A percentile compares a stretch with the other conserved stretches of the same genome.
Conservation (phyloP, 2,329 filamentous ascomycete genomes). For the Sclerotinia minor region DNA sequence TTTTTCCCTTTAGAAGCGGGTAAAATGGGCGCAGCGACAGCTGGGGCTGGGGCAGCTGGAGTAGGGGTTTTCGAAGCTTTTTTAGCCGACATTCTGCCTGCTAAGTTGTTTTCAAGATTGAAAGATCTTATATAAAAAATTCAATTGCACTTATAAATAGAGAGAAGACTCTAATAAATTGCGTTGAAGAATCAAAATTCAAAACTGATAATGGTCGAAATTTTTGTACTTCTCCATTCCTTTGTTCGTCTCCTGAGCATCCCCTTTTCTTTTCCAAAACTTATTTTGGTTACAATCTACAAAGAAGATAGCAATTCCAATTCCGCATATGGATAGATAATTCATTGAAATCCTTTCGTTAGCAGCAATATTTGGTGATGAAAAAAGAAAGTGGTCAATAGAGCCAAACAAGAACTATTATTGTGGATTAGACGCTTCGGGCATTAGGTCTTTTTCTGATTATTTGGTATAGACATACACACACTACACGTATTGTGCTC, state of each 20-base stretch:
- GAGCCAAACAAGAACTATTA: not conserved
- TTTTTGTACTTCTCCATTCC: conserved; percentile 3
- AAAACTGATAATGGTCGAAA: not conserved
- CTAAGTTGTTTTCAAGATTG: not conserved
- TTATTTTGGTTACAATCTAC: not conserved
- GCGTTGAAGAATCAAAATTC: not conserved
- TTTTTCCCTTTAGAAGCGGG: not conserved
- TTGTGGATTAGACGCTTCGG: not conserved
- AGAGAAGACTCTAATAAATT: not conserved
- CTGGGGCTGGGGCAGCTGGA: not conserved
- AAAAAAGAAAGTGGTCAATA: not conserved
- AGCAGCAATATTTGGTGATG: no score
- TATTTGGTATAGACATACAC: not conserved
- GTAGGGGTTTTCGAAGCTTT: not conserved
- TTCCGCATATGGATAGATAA: not conserved
- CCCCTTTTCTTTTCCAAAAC: not conserved
- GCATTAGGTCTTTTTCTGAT: not conserved
- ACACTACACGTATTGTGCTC: not conserved
- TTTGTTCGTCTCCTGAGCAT: not conserved
- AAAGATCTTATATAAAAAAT: not conserved
- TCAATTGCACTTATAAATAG: not conserved
- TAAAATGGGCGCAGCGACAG: not conserved
- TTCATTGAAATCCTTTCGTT: not conserved
- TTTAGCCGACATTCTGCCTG: not conserved
- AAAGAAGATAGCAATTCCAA: not conserved